A percentile compares a stretch with the other conserved stretches of the same genome.
Evolutionary conservation across 176 grass and related monocot species (phyloP).

Genomic region (Oryza rufipogon): DNA sequence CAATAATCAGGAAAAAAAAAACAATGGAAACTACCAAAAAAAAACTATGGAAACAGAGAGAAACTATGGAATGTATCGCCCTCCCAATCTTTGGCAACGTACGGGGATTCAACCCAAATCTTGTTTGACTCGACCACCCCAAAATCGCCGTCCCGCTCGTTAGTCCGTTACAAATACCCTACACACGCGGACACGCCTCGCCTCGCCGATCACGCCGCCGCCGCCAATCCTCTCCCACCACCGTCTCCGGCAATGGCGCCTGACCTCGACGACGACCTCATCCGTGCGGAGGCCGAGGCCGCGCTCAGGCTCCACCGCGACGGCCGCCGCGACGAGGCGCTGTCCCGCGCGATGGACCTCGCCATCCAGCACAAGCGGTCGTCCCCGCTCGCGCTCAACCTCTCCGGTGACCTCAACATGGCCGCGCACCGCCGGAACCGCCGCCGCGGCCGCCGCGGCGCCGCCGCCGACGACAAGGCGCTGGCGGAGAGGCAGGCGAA

Average conservation of each 20-base stretch:
- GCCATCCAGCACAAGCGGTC: background rate
- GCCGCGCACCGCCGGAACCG: no score
- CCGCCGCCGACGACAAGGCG: background rate
- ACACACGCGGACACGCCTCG: no score
- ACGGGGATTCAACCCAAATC: no score
- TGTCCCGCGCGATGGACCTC: background rate
- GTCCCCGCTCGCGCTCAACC: slow-evolving; percentile 20
- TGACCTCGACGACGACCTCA: no score
- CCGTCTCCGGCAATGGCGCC: no score
- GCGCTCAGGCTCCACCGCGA: background rate
- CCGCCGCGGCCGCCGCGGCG: background rate
- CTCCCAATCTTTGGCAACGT: no score
- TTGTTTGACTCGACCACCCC: background rate
- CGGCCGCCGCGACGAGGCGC: background rate
- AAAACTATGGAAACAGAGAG: no score
- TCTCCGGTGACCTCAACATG: slow-evolving; percentile 8
- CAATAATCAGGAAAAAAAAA: no score
- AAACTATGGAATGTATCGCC: no score
- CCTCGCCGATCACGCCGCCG: no score
- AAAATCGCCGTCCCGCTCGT: background rate
- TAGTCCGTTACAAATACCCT: background rate
- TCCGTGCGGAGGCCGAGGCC: background rate
- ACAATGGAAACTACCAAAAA: no score
- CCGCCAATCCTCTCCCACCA: background rate
- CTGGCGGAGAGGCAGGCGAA: background rate